Base-by-base conservation (phyloP, 2,329 filamentous ascomycete species). In the Podosphaera aphanis region DNA sequence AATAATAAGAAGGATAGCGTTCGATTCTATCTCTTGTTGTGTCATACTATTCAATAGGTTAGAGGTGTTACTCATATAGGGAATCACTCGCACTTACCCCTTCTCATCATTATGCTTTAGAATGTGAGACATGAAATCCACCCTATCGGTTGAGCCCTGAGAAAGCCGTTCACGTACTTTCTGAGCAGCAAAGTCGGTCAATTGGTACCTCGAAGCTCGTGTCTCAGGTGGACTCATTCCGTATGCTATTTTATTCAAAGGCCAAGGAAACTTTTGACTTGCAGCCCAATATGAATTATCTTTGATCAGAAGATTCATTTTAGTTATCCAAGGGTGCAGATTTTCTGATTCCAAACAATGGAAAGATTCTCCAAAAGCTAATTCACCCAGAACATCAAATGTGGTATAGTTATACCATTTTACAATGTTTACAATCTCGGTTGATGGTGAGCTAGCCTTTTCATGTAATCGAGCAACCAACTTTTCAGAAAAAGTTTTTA, bases 321-420 rank as follows among this genome's bases (percentile, higher is more conserved):
- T 10, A 16, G 47, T 33, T 15, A 37, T 25, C 58, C 58, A 61
- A 40, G 53, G 36, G 41, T 51, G 44, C 19, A 46, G 52, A 29
- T 29, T 31, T 51, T 56, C 57, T 39, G 48, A 49, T 35, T 57
- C 49, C 8, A 62, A 47, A 44, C 53, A 56, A 8, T 54, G 53
- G 50, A 63, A 64, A 2, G 61, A 57, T 46, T 64, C 60, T 1
- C 63, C 64, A 49, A 66, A 67, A 0, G 63, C 59, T 29, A 67
- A 56, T 47, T 66, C 63, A 16, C 63, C 63, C 27, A 62, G 57
- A 19, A 63, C 53, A 49, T 62, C 61, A 50, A 63, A 62, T 4
- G 61, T 56, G 2, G 56, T 47, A 49, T 55, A 60, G 43, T 60
- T 59, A 46, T 50, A 59, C 60, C 60, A 62, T 46, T 23, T 16